phyloP scores from a whole-genome alignment of 148 eudicot genomes.

The Persicaria maculosa region DNA sequence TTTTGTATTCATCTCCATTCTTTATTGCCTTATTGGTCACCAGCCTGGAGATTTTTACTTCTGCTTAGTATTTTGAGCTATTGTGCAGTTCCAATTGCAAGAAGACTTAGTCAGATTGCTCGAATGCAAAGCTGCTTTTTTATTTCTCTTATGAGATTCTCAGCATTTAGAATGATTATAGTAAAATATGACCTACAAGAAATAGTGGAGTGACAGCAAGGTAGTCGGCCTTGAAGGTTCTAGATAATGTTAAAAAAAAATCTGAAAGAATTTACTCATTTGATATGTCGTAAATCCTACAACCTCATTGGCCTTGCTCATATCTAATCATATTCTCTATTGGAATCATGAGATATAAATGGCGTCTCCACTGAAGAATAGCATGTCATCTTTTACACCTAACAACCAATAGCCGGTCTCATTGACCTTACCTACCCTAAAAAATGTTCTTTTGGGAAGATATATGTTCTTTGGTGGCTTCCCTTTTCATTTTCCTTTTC shows the following conservation, averaged over 20 bases:
- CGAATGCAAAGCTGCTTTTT: too few species aligned
- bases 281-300: neutral
- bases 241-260: too few species aligned
- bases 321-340: neutral
- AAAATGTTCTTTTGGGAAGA: neutral
- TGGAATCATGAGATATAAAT: neutral
- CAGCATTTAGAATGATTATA: too few species aligned
- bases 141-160: too few species aligned
- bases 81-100: neutral
- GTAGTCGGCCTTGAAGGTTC: too few species aligned
- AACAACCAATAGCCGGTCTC: neutral
- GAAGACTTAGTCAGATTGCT: too few species aligned
- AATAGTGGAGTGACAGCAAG: too few species aligned
- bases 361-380: neutral
- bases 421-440: neutral
- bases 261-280: neutral
- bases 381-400: neutral
- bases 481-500: neutral
- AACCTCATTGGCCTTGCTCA: neutral
- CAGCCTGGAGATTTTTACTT: neutral
- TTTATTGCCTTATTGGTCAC: too few species aligned
- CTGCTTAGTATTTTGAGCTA: neutral
- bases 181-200: too few species aligned
- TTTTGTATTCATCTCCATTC: too few species aligned
- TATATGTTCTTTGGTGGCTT: neutral